A percentile compares a stretch with the other conserved stretches of the same genome.
phyloP scores from a whole-genome alignment of 169 alveolate genomes.

The Eimeria mitis region DNA sequence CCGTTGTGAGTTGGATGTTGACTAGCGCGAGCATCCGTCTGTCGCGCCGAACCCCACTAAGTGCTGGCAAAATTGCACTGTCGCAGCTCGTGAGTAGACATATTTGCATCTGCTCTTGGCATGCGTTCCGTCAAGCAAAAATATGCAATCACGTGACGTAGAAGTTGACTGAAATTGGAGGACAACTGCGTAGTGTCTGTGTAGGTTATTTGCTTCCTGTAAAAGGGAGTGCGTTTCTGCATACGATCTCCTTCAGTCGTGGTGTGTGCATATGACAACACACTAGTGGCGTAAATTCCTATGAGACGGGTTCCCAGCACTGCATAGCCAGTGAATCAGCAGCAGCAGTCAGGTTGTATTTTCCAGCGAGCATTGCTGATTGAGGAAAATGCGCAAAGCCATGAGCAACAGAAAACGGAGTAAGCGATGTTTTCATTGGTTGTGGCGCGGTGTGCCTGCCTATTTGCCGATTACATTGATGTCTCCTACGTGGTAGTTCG shows the following conservation, averaged over 20 bases:
- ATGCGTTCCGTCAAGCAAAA: background rate
- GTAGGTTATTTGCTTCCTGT: background rate
- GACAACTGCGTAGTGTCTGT: background rate
- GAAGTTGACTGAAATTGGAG: background rate
- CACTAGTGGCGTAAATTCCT: background rate
- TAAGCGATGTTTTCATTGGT: background rate
- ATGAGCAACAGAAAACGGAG: too few species aligned
- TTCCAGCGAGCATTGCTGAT: background rate
- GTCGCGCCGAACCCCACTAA: background rate
- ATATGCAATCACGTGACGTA: background rate
- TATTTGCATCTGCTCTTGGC: background rate
- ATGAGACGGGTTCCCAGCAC: background rate
- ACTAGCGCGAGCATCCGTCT: background rate
- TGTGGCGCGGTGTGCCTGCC: background rate
- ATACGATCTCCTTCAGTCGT: background rate
- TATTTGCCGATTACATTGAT: background rate
- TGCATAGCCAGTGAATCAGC: background rate
- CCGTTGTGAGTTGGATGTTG: background rate
- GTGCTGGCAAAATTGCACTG: background rate
- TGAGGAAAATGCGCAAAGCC: too few species aligned
- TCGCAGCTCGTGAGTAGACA: background rate
- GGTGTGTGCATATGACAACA: background rate
- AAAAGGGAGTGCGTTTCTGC: background rate
- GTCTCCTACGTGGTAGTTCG: background rate
- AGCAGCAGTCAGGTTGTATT: background rate